These are phyloP conservation scores for Peterozyma toletana DNA, from an alignment of 805 yeast genomes.

Conservation along the genomic window DNA sequence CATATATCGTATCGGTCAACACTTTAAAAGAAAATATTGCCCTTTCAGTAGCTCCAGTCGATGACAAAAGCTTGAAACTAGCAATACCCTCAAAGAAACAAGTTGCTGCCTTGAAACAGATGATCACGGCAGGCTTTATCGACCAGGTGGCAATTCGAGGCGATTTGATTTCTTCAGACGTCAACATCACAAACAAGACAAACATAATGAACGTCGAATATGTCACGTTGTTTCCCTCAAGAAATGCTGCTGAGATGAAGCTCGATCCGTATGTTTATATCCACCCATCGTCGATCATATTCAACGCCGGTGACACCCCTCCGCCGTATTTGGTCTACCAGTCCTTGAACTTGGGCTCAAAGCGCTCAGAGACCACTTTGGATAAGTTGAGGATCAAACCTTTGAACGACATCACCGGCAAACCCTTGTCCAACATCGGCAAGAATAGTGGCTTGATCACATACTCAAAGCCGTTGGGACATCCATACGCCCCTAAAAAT, in stretches of 20 bases:
- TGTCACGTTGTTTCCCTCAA: constrained; percentile 42
- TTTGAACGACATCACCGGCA: constrained; percentile 67
- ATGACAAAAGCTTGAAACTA: constrained; percentile 39
- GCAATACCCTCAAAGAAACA: constrained; percentile 65
- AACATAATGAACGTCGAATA: constrained; percentile 59
- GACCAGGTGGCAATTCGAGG: constrained; percentile 88
- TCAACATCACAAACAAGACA: constrained; percentile 49
- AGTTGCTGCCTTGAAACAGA: constrained; percentile 76
- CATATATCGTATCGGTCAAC: constrained; percentile 64
- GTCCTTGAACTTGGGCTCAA: constrained; percentile 50
- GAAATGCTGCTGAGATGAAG: constrained; percentile 23
- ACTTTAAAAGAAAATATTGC: constrained; percentile 57
- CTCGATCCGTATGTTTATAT: constrained; percentile 60
- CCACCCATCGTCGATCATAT: constrained; percentile 70
- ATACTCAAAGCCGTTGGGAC: constrained; percentile 87
- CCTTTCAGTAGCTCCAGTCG: constrained; percentile 23
- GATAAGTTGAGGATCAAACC: constrained; percentile 60
- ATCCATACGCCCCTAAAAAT: constrained; percentile 78
- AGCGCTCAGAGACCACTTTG: constrained; percentile 32
- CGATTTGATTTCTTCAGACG: constrained; percentile 61
- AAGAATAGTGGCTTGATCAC: constrained; percentile 65
- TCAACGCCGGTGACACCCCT: constrained; percentile 57
- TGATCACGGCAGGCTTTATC: constrained; percentile 85
- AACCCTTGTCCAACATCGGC: constrained; percentile 72
- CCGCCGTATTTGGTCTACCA: constrained; percentile 76